A percentile compares a stretch with the other conserved stretches of the same genome.
Evolutionary conservation across 2,329 filamentous ascomycete genomes (phyloP).

Genomic region (Orbilia brochopaga): DNA sequence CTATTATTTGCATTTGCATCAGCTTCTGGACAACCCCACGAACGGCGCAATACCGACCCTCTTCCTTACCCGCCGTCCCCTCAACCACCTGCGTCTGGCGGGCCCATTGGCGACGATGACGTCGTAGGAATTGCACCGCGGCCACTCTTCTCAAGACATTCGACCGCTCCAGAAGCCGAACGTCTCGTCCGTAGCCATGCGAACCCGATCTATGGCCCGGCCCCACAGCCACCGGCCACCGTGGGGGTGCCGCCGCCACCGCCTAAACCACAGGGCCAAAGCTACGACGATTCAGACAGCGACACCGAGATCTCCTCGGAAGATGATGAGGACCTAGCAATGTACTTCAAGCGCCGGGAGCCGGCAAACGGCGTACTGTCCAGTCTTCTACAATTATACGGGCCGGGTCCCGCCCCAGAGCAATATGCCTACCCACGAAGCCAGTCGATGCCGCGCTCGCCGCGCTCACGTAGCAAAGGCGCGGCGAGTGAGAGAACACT

Average conservation of each 20-base stretch:
- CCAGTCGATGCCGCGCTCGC: constrained; percentile 23
- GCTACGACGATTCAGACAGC: constrained; percentile 15
- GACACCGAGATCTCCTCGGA: constrained; percentile 39
- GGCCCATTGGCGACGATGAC: constrained; percentile 30
- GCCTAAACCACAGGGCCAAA: neutral
- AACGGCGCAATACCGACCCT: constrained; percentile 41
- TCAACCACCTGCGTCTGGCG: constrained; percentile 3
- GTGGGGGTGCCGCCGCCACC: neutral
- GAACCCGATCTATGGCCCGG: constrained; percentile 19
- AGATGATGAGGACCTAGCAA: constrained; percentile 33
- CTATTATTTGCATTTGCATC: constrained; percentile 2
- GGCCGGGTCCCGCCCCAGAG: constrained; percentile 22
- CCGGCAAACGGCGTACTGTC: constrained; percentile 43
- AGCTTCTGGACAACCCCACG: constrained; percentile 33
- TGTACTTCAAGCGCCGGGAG: constrained; percentile 41
- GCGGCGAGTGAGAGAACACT: constrained; percentile 15
- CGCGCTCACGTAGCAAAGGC: constrained; percentile 35
- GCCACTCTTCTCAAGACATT: constrained; percentile 34
- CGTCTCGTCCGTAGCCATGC: constrained; percentile 33
- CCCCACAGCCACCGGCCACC: neutral
- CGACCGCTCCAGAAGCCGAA: constrained; percentile 29
- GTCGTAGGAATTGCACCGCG: constrained; percentile 16
- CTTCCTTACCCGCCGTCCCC: constrained; percentile 43
- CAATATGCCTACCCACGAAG: constrained; percentile 7
- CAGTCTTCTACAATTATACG: constrained; percentile 45